These are phyloP conservation scores for Linnemannia zychae DNA, from an alignment of 192 early-diverging fungal species.

Conservation along the genomic window DNA sequence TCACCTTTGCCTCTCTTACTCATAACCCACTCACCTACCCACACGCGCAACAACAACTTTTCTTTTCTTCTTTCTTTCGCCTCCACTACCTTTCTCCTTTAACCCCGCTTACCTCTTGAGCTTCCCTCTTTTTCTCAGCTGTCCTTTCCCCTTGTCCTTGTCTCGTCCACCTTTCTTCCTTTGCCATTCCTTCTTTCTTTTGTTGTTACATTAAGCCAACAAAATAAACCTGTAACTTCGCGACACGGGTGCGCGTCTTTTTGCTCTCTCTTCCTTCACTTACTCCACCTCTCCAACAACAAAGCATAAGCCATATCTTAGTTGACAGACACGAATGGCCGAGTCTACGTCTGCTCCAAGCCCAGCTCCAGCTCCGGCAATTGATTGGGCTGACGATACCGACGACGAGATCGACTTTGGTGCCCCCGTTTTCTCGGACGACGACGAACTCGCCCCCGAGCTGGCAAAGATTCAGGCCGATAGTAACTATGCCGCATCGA, in stretches of 20 bases:
- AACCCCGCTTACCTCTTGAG: neutral
- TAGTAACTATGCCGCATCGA: neutral
- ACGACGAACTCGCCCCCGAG: constrained; percentile 33
- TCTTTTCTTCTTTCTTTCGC: neutral
- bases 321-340: constrained; percentile 6
- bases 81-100: neutral
- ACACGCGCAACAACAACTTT: neutral
- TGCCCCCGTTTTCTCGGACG: constrained; percentile 54
- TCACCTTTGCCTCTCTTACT: neutral
- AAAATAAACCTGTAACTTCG: neutral
- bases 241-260: neutral
- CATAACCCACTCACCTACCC: neutral
- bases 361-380: constrained; percentile 1
- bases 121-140: neutral
- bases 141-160: neutral
- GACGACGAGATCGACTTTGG: constrained; percentile 56
- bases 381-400: constrained; percentile 53
- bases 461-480: constrained; percentile 8
- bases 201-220: neutral
- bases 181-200: neutral
- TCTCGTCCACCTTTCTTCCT: neutral
- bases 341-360: constrained; percentile 30
- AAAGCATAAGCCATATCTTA: neutral
- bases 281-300: neutral
- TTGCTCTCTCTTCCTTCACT: neutral